Evolutionary conservation across 768 basidiomycete genomes (phyloP).

Genomic region (Nevesoporus exiguus): DNA sequence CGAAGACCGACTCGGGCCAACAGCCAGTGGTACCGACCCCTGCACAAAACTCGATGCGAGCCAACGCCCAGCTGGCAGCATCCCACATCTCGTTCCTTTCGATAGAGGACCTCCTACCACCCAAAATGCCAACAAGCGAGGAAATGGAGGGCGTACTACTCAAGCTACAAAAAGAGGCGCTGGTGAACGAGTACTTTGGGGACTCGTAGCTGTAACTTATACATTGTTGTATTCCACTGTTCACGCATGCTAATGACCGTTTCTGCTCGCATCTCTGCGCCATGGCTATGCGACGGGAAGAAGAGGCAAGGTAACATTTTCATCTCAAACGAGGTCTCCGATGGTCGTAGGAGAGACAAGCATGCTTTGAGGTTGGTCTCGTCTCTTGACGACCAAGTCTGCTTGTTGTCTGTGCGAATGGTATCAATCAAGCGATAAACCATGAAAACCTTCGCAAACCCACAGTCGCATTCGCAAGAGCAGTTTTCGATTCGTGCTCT

Average conservation of each 20-base stretch:
- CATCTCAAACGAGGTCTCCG: constrained; percentile 13
- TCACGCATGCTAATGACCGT: background rate
- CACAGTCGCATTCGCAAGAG: constrained; percentile 82
- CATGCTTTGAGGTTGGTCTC: constrained; percentile 19
- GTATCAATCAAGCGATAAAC: background rate
- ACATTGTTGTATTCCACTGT: constrained; percentile 9
- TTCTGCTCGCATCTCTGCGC: background rate
- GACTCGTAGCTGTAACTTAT: constrained; percentile 26
- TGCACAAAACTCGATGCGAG: constrained; percentile 17
- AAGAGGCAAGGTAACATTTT: background rate
- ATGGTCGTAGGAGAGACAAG: constrained; percentile 17
- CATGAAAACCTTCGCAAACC: constrained; percentile 27
- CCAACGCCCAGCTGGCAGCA: constrained; percentile 55
- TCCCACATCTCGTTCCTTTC: constrained; percentile 74
- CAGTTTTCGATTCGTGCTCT: constrained; percentile 70
- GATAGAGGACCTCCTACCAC: constrained; percentile 67
- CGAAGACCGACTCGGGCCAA: constrained; percentile 20
- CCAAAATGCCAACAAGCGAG: constrained; percentile 67
- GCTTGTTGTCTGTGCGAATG: constrained; percentile 62
- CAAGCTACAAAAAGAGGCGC: constrained; percentile 70
- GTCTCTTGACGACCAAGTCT: constrained; percentile 63
- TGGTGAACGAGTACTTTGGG: constrained; percentile 80
- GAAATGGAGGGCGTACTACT: constrained; percentile 81
- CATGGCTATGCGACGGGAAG: background rate
- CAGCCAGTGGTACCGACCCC: background rate